Base-by-base conservation (phyloP, 2,329 filamentous ascomycete species). In the Fusarium drepaniforme region DNA sequence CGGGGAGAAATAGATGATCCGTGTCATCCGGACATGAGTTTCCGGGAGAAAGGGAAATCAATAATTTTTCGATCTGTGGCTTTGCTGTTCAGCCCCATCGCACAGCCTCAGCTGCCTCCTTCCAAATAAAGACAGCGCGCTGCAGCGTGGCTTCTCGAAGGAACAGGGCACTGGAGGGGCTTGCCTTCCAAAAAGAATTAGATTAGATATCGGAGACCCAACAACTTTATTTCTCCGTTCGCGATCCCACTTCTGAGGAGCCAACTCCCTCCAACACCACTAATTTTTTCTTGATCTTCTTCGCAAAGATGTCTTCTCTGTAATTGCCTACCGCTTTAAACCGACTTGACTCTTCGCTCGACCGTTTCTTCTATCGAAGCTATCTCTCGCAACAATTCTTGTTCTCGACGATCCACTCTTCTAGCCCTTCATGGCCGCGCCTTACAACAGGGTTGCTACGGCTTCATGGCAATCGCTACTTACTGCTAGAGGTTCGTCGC, bases 151-250 rank as follows among this genome's bases (percentile, higher is more conserved):
- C 66, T 64, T 42, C 58, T 67, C 33, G 46, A 59, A 76, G 63
- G 66, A 67, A 59, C 73, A 66, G 67, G 68, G 67, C 46, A 74
- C 76, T 75, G 69, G 77, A 78, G 76, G 75, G 77, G 70, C 77
- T 56, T 18, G 18, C 51, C 51, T 56, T 30, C 51, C 68, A 58
- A 40, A 40, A 62, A 70, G 67, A 66, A 76, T 78, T 75, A 79
- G 77, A 79, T 79, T 78, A 79, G 77, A 73, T 75, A 79, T 67
- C 72, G 73, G 71, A 56, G 64, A 56, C 67, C 74, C 74, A 76
- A 76, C 74, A 74, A 75, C 68, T 75, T 76, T 76, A 63, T 76
- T 74, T 76, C 74, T 76, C 72, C 74, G 68, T 76, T 74, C 68
- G 69, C 74, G 74, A 76, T 76, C 64, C 73, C 73, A 75, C 73